Evolutionary conservation across 1,284 basidiomycete species (phyloP).

Genomic region (Neolentinus lepideus): DNA sequence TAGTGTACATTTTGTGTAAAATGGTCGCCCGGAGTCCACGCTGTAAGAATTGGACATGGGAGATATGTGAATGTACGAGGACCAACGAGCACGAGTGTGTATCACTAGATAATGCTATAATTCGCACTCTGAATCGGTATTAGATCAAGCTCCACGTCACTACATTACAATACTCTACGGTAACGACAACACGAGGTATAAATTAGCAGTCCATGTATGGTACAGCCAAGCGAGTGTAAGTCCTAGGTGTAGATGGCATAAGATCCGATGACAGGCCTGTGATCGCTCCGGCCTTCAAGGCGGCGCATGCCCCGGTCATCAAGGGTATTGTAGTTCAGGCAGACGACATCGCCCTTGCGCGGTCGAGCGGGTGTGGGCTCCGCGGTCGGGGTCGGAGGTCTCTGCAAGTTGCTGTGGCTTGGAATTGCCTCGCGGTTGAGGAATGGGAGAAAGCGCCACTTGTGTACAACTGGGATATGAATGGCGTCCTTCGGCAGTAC

Average conservation of each 20-base stretch:
- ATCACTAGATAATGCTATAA: too few relatives aligned
- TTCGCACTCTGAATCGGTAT: background rate
- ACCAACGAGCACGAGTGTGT: too few relatives aligned
- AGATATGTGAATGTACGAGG: too few relatives aligned
- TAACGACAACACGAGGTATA: background rate
- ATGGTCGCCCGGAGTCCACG: background rate
- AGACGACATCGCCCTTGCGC: slow-evolving; percentile 55
- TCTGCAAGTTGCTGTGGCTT: slow-evolving; percentile 12
- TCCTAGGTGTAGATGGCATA: slow-evolving; percentile 54
- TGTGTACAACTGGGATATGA: slow-evolving; percentile 23
- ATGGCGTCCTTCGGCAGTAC: slow-evolving; percentile 24
- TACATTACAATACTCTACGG: background rate
- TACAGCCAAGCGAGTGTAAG: background rate
- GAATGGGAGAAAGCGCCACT: slow-evolving; percentile 59
- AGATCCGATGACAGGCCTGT: slow-evolving; percentile 72
- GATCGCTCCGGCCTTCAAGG: slow-evolving; percentile 73
- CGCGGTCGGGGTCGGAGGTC: slow-evolving; percentile 18
- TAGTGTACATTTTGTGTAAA: background rate
- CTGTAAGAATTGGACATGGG: too few relatives aligned
- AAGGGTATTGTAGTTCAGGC: slow-evolving; percentile 64
- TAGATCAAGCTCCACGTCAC: background rate
- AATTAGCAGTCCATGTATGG: background rate
- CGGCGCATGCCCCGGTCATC: slow-evolving; percentile 72
- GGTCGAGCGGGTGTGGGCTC: slow-evolving; percentile 20
- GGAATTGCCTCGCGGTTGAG: slow-evolving; percentile 21